These are phyloP conservation scores for Linum tenue DNA, from an alignment of 345 rosid genomes.

Conservation along the genomic window DNA sequence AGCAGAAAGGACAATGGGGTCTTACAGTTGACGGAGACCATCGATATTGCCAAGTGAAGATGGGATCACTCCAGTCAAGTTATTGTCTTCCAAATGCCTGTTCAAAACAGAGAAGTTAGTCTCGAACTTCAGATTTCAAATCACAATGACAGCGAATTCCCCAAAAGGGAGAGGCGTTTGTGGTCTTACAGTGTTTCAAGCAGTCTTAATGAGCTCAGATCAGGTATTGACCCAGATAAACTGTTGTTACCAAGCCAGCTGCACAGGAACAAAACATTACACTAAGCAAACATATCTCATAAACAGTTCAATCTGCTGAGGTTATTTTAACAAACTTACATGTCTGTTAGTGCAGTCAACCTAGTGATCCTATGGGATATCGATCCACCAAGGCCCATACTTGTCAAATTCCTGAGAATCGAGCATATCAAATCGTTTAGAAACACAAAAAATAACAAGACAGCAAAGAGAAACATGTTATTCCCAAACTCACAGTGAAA, in stretches of 20 bases:
- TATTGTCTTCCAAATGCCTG: slow-evolving; percentile 83
- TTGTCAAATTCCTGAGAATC: slow-evolving; percentile 61
- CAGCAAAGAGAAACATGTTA: slow-evolving; percentile 4
- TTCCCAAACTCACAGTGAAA: slow-evolving; percentile 51
- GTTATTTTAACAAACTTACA: slow-evolving; percentile 39
- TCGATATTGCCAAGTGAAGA: slow-evolving; percentile 43
- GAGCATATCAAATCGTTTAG: slow-evolving; percentile 7
- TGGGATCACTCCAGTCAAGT: slow-evolving; percentile 54
- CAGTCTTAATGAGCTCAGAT: slow-evolving; percentile 45
- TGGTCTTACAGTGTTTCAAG: slow-evolving; percentile 53
- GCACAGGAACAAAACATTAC: slow-evolving; percentile 17
- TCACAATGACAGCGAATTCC: neutral
- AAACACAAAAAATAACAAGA: neutral
- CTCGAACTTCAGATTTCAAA: slow-evolving; percentile 10
- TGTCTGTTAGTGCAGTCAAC: slow-evolving; percentile 63
- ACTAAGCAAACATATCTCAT: neutral
- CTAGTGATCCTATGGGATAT: slow-evolving; percentile 45
- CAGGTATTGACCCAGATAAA: slow-evolving; percentile 63
- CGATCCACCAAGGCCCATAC: slow-evolving; percentile 62
- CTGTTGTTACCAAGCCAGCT: slow-evolving; percentile 73
- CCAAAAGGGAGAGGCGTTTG: neutral
- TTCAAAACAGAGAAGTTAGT: slow-evolving; percentile 13
- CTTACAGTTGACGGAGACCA: slow-evolving; percentile 68
- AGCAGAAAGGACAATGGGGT: neutral
- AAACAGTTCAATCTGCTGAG: neutral